phyloP scores from a whole-genome alignment of 1,284 basidiomycete genomes.

The Acaromyces ingoldii region DNA sequence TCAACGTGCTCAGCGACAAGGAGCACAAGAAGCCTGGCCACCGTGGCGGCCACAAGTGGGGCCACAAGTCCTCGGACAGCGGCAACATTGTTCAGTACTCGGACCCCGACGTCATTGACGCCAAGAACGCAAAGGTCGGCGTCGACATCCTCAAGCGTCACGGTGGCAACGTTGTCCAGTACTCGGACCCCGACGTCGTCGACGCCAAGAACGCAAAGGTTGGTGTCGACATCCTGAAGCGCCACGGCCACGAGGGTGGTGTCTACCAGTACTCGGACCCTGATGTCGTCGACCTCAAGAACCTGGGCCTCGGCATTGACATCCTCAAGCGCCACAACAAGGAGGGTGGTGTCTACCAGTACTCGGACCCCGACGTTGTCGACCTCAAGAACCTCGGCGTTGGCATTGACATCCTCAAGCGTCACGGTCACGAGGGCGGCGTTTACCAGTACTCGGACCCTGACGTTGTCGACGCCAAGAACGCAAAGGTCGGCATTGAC shows the following conservation, averaged over 20 bases:
- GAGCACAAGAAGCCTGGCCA: not conserved
- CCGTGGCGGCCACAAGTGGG: no score
- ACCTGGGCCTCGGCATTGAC: not conserved
- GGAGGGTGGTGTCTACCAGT: constrained; percentile 2
- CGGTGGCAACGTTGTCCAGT: no score
- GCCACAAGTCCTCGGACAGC: not conserved
- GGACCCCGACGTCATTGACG: not conserved
- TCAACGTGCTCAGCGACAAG: constrained; percentile 2
- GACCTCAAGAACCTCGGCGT: constrained; percentile 1
- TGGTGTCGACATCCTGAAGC: no score
- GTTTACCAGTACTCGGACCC: not conserved
- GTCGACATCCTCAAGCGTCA: constrained; percentile 3
- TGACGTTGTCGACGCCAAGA: not conserved
- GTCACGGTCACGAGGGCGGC: not conserved
- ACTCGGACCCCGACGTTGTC: not conserved
- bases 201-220: no score
- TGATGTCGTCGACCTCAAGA: no score
- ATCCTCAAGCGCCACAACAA: not conserved
- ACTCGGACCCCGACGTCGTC: no score
- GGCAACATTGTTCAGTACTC: not conserved
- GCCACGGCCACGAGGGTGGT: constrained; percentile 3
- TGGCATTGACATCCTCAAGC: constrained; percentile 1
- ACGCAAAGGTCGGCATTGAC: no score
- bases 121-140: not conserved
- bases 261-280: not conserved